phyloP scores from a whole-genome alignment of 345 rosid species.

The Populus alba region DNA sequence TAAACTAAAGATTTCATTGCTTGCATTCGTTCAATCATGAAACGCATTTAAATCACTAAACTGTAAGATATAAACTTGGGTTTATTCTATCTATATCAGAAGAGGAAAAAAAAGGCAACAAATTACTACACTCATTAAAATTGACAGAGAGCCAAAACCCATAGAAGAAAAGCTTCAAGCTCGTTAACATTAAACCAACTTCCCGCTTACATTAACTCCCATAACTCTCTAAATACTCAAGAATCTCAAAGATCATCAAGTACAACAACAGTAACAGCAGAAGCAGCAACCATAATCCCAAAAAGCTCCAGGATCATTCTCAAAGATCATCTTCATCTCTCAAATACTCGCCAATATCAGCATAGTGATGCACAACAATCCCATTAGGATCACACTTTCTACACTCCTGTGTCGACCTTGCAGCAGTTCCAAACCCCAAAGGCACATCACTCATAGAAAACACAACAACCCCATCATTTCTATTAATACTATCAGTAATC shows the following conservation, averaged over 20 bases:
- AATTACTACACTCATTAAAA: not conserved
- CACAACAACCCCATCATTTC: slow-evolving; percentile 85
- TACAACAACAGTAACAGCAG: not conserved
- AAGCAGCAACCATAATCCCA: not conserved
- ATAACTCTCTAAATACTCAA: too few relatives aligned
- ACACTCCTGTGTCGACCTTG: slow-evolving; percentile 80
- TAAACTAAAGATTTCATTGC: not conserved
- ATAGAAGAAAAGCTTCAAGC: not conserved
- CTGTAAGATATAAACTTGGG: not conserved
- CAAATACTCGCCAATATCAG: slow-evolving; percentile 86
- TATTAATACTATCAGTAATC: slow-evolving; percentile 72
- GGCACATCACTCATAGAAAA: slow-evolving; percentile 88
- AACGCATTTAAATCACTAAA: not conserved
- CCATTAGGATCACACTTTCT: slow-evolving; percentile 85
- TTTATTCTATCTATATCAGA: not conserved
- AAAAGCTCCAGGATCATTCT: not conserved
- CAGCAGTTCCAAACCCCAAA: slow-evolving; percentile 77
- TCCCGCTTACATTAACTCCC: not conserved
- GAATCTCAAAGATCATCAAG: not conserved
- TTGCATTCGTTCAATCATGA: not conserved
- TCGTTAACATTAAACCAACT: not conserved
- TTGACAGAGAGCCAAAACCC: not conserved
- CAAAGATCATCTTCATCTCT: slow-evolving; percentile 89
- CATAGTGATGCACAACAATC: slow-evolving; percentile 77
- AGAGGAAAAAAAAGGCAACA: not conserved